Evolutionary conservation across 495 filamentous ascomycete species (phyloP), one percentile per base, ranked within the genome.

Genomic region (Neurospora sp.): DNA sequence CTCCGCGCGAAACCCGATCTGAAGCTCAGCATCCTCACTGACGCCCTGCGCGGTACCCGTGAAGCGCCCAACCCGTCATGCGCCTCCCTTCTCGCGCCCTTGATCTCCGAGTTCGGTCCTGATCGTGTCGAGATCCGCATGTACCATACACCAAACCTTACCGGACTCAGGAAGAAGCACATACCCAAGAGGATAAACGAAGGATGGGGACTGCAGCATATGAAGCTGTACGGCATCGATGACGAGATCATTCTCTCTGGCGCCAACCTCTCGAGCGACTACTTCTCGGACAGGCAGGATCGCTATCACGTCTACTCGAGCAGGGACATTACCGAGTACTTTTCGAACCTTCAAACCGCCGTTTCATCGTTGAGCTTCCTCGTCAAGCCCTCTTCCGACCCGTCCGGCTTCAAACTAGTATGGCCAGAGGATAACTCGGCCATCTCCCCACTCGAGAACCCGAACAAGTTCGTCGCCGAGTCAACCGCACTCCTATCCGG

Each of bases 221-320:
- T 99, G 93, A 99, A 99, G 86, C 86, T 99, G 0, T 99, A 99
- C 75, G 96, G 96, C 1, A 82, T 97, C 53, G 96, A 99, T 74
- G 94, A 98, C 77, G 95, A 98, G 80, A 90, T 99, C 69, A 96
- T 99, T 42, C 86, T 99, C 38, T 97, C 94, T 3, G 96, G 96
- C 39, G 96, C 96, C 9, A 99, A 99, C 73, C 85, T 99, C 10
- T 97, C 94, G 6, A 86, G 86, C 41, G 95, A 98, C 77, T 99
- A 99, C 80, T 99, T 99, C 80, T 97, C 93, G 12, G 95, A 98
- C 77, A 89, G 96, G 4, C 90, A 98, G 74, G 96, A 99, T 77
- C 86, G 96, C 69, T 99, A 99, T 76, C 96, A 99, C 78, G 80
- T 98, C 69, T 97, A 97, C 81, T 88, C 87, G 6, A 94, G 91